Evolutionary conservation across 495 filamentous ascomycete genomes (phyloP).

Genomic region (Lepraria neglecta): DNA sequence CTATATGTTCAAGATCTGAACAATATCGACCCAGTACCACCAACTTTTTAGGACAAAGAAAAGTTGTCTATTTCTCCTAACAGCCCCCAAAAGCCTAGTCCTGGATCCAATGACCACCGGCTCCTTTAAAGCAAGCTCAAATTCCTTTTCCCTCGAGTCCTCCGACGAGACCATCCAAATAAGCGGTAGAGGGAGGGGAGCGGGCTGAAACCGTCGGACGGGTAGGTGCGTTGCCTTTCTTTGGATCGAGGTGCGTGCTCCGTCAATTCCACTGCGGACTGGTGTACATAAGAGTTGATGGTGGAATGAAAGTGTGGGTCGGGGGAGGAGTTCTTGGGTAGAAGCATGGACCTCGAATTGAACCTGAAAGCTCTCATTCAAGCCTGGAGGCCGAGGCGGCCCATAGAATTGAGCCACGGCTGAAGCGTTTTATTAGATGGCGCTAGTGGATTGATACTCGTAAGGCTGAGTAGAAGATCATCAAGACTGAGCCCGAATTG

Average conservation of each 20-base stretch:
- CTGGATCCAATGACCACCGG: no score
- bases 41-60: background rate
- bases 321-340: background rate
- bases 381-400: background rate
- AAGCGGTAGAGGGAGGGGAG: background rate
- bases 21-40: background rate
- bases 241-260: background rate
- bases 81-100: background rate
- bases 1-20: background rate
- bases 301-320: background rate
- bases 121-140: background rate
- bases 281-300: background rate
- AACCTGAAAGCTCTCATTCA: background rate
- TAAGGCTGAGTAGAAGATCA: background rate
- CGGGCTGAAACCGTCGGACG: background rate
- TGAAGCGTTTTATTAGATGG: conserved; percentile 5
- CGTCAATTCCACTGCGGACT: background rate
- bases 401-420: background rate
- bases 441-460: background rate
- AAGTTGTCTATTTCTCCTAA: background rate
- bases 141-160: background rate
- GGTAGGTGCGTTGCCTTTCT: background rate
- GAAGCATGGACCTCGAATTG: background rate
- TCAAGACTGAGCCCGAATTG: no score
- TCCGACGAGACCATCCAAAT: background rate